Base-by-base conservation (phyloP, 73 alveolate species). In the Symbiodinium natans region DNA sequence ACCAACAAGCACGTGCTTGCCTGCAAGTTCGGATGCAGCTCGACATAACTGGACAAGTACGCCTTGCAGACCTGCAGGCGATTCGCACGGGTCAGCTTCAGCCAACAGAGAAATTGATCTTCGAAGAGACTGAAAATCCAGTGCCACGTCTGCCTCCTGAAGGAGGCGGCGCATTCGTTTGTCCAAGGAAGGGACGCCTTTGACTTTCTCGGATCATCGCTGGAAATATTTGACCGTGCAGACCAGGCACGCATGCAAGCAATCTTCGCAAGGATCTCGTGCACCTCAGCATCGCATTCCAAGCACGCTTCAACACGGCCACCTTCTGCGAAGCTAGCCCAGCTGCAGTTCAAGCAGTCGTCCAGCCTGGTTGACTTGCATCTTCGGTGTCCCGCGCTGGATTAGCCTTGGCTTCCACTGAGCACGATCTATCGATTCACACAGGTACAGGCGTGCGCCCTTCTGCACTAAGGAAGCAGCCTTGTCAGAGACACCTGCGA, bases 311-410 rank as follows among this genome's bases (percentile, higher is more conserved):
- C n/a, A n/a, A n/a, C n/a, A n/a, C n/a, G n/a, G n/a, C n/a, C n/a
- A n/a, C n/a, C n/a, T n/a, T n/a, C n/a, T n/a, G n/a, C n/a, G n/a
- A n/a, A n/a, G n/a, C n/a, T n/a, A n/a, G n/a, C n/a, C n/a, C n/a
- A n/a, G n/a, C n/a, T n/a, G n/a, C n/a, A n/a, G n/a, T n/a, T n/a
- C n/a, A n/a, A n/a, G n/a, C n/a, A n/a, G n/a, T n/a, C n/a, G n/a
- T 13, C 59, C 21, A 46, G 59, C 95, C 95, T 88, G 95, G 33
- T 88, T 88, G 95, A 88, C 42, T 52, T 88, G 95, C 36, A 83
- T 29, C 95, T 88, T 88, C 43, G 95, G 95, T n/a, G 95, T 88
- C 36, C 95, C 95, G 25, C 95, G 85, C 33, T 88, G 95, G 77
- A 88, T 88, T 34, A 88, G 86, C 95, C 95, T 88, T 39, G 31